Percentiles rank a stretch among this genome's conserved stretches.
Conservation (phyloP, 75 land plant genomes). For the Cunninghamia lanceolata region DNA sequence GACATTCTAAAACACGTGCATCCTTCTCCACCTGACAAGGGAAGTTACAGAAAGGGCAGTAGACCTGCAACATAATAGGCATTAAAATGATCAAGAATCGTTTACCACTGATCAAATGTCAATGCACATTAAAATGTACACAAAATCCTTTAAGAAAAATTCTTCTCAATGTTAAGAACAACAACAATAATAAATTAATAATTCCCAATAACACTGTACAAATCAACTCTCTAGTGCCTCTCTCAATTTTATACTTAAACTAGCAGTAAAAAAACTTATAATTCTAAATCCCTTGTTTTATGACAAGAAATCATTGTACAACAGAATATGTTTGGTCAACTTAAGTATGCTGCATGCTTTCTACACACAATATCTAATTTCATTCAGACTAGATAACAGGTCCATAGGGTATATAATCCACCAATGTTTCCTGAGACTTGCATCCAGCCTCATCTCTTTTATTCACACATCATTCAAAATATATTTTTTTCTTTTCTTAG, state of each 20-base stretch:
- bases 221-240: not conserved
- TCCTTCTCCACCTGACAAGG: slow-evolving; percentile 43
- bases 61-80: slow-evolving; percentile 21
- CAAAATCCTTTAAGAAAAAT: not conserved
- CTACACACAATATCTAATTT: not conserved
- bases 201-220: not conserved
- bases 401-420: not conserved
- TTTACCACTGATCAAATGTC: not conserved
- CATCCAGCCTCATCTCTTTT: too few relatives aligned
- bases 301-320: not conserved
- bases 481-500: not conserved
- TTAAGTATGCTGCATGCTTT: not conserved
- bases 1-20: slow-evolving; percentile 29
- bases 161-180: not conserved
- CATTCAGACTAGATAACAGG: not conserved
- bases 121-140: not conserved
- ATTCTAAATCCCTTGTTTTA: not conserved
- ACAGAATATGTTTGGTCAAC: not conserved
- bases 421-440: not conserved
- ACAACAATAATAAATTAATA: not conserved
- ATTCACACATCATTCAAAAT: too few relatives aligned
- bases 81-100: not conserved
- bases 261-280: not conserved
- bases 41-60: slow-evolving; percentile 41
- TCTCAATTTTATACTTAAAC: not conserved